These are phyloP conservation scores for Trichophyton benhamiae DNA, from an alignment of 2,329 filamentous ascomycete genomes.

Conservation along the genomic window DNA sequence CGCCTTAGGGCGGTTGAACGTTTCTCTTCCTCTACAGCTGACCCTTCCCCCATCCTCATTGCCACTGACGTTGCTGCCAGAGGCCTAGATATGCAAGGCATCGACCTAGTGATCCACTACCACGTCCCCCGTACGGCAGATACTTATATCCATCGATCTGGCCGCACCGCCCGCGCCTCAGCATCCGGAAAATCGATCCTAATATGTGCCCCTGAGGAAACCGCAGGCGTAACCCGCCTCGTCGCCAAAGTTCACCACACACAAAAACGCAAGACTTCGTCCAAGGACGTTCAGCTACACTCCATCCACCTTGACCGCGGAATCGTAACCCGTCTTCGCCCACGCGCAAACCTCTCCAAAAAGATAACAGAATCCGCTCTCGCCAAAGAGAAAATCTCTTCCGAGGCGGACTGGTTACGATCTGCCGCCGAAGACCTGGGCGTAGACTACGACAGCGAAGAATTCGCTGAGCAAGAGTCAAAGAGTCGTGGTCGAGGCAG, in stretches of 20 bases:
- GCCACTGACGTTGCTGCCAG: slow-evolving; percentile 90
- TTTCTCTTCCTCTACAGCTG: slow-evolving; percentile 52
- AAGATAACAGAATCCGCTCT: slow-evolving; percentile 68
- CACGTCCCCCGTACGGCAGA: slow-evolving; percentile 86
- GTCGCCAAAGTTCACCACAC: slow-evolving; percentile 75
- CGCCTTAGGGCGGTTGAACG: slow-evolving; percentile 84
- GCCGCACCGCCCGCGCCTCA: slow-evolving; percentile 77
- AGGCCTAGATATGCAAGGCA: slow-evolving; percentile 81
- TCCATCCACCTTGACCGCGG: slow-evolving; percentile 74
- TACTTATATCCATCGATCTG: slow-evolving; percentile 88
- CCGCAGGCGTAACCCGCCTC: slow-evolving; percentile 67
- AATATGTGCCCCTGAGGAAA: slow-evolving; percentile 84
- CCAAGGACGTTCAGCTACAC: slow-evolving; percentile 32
- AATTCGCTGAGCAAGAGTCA: slow-evolving; percentile 52
- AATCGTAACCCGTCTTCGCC: slow-evolving; percentile 62
- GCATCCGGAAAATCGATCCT: slow-evolving; percentile 69
- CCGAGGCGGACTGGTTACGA: slow-evolving; percentile 73
- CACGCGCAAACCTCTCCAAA: slow-evolving; percentile 70
- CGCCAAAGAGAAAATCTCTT: slow-evolving; percentile 75
- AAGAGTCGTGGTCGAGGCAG: slow-evolving; percentile 54
- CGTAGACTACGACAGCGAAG: slow-evolving; percentile 84
- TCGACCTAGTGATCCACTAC: slow-evolving; percentile 88
- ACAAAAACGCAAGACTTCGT: slow-evolving; percentile 45
- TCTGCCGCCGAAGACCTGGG: slow-evolving; percentile 83
- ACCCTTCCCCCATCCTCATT: slow-evolving; percentile 58